Evolutionary conservation across 805 yeast genomes (phyloP).

Genomic region (Barnettozyma siamensis): DNA sequence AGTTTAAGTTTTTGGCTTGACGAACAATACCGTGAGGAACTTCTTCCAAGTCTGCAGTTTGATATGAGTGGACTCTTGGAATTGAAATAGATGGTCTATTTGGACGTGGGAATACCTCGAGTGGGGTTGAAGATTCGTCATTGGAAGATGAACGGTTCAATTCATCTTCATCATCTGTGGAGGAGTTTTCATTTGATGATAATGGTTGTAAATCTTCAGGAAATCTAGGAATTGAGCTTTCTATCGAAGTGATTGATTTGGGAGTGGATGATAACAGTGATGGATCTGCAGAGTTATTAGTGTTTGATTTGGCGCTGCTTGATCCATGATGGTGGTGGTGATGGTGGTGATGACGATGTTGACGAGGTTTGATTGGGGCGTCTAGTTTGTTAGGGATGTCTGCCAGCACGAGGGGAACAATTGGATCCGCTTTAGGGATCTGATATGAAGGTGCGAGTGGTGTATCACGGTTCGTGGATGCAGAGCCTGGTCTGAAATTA

Average conservation of each 20-base stretch:
- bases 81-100: constrained; percentile 1
- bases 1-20: constrained; percentile 67
- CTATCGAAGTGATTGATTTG: constrained; percentile 11
- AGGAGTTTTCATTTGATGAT: constrained; percentile 35
- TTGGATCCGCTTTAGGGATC: constrained; percentile 72
- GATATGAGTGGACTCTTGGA: constrained; percentile 37
- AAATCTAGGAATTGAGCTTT: constrained; percentile 42
- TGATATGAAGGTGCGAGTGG: constrained; percentile 58
- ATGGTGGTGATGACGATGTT: constrained; percentile 24
- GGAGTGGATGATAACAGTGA: constrained; percentile 12
- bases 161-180: constrained; percentile 27
- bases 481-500: constrained; percentile 79
- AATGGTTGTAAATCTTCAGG: constrained; percentile 56
- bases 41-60: constrained; percentile 92
- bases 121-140: constrained; percentile 3
- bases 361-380: constrained; percentile 56
- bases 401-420: constrained; percentile 72
- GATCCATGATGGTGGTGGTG: constrained; percentile 7
- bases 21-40: constrained; percentile 92
- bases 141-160: too few relatives aligned
- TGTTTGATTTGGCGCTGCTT: constrained; percentile 5
- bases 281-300: constrained; percentile 8
- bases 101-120: not conserved
- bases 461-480: constrained; percentile 54
- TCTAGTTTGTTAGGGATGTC: constrained; percentile 67